Evolutionary conservation across 2,329 filamentous ascomycete genomes (phyloP).

Genomic region (Zymoseptoria pseudotritici): DNA sequence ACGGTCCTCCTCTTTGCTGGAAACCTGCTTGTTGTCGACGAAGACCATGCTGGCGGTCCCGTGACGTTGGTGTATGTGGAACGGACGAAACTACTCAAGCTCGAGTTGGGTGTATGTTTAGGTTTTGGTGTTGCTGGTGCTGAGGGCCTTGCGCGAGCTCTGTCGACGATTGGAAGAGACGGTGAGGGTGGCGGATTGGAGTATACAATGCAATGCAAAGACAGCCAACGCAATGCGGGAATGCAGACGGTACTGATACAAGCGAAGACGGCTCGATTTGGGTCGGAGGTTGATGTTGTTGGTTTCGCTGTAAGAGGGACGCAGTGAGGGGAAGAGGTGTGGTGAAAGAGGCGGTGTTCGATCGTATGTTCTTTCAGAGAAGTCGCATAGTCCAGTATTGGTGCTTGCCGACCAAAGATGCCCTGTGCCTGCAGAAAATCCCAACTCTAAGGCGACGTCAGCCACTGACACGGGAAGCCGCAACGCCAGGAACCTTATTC

Average conservation of each 20-base stretch:
- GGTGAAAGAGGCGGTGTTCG: not conserved
- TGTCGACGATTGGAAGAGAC: not conserved
- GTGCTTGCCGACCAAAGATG: not conserved
- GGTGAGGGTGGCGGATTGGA: not conserved
- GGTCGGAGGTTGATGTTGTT: not conserved
- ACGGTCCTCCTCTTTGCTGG: slow-evolving; percentile 84
- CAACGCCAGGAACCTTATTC: not conserved
- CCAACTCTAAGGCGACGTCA: not conserved
- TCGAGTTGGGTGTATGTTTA: not conserved
- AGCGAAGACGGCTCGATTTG: not conserved
- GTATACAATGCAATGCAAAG: not conserved
- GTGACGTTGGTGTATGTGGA: not conserved
- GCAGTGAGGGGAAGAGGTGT: not conserved
- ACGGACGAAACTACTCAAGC: not conserved
- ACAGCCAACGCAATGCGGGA: not conserved
- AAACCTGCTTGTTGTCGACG: slow-evolving; percentile 78
- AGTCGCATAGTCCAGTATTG: not conserved
- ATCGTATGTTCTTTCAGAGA: not conserved
- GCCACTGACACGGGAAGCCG: not conserved
- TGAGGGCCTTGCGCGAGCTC: not conserved
- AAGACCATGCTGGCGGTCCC: slow-evolving; percentile 62
- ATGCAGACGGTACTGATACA: not conserved
- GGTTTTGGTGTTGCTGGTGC: not conserved
- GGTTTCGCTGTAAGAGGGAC: not conserved
- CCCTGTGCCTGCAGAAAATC: not conserved